Evolutionary conservation across 2,329 filamentous ascomycete species (phyloP).

Genomic region (Cordyceps javanica): DNA sequence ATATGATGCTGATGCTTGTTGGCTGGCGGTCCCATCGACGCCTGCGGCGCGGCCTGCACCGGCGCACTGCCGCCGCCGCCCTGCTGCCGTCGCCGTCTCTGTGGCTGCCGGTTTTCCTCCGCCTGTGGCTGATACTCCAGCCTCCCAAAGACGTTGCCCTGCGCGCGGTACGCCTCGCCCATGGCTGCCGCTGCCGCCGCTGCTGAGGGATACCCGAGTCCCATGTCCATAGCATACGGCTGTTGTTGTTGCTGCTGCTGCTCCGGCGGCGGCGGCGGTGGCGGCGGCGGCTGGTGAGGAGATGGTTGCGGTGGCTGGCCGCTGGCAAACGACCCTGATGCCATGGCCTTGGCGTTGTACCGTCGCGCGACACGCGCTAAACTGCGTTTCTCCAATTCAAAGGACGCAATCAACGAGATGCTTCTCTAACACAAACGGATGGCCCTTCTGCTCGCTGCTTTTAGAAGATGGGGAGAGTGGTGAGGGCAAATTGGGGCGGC

Average conservation of each 20-base stretch:
- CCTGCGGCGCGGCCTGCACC: conserved; percentile 13
- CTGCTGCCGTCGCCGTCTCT: conserved; percentile 9
- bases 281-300: conserved; percentile 19
- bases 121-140: conserved; percentile 8
- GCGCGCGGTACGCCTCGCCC: conserved; percentile 5
- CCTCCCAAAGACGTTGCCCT: conserved; percentile 5
- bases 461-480: neutral
- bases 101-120: neutral
- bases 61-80: conserved; percentile 14
- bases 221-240: conserved; percentile 5
- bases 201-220: neutral
- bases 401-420: neutral
- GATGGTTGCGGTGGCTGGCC: conserved; percentile 5
- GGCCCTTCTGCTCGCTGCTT: conserved; percentile 9
- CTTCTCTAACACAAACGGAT: neutral
- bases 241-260: conserved; percentile 17
- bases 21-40: conserved; percentile 13
- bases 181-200: neutral
- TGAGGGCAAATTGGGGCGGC: conserved; percentile 1
- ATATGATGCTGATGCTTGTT: conserved; percentile 10
- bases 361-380: neutral
- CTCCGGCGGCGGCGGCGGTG: conserved; percentile 13
- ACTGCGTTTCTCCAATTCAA: neutral
- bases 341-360: neutral
- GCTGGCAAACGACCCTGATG: neutral